phyloP scores from a whole-genome alignment of 345 rosid genomes.

The Rhodomyrtus tomentosa region DNA sequence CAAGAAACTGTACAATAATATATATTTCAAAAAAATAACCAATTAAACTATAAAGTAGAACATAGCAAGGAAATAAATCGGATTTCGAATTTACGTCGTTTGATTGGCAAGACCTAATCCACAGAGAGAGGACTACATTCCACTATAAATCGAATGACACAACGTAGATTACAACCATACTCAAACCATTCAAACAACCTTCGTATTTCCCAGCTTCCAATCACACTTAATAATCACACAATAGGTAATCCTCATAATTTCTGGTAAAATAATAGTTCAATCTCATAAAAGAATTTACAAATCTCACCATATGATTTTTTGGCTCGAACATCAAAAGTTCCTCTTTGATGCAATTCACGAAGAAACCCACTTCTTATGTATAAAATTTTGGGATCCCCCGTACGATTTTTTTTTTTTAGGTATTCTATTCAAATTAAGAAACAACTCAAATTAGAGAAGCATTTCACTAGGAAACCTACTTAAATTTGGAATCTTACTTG shows the following conservation, averaged over 20 bases:
- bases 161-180: not conserved
- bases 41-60: not conserved
- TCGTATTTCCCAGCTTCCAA: not conserved
- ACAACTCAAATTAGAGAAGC: not conserved
- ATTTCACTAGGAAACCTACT: not conserved
- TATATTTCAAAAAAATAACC: not conserved
- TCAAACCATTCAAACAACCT: not conserved
- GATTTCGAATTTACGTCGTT: not conserved
- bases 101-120: not conserved
- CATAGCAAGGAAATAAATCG: not conserved
- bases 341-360: not conserved
- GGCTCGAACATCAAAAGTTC: not conserved
- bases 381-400: not conserved
- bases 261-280: fast-evolving
- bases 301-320: not conserved
- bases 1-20: not conserved
- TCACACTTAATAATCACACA: not conserved
- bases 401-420: not conserved
- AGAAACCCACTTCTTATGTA: not conserved
- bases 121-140: fast-evolving
- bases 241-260: not conserved
- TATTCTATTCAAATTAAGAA: not conserved
- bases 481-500: not conserved
- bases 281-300: not conserved
- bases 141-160: not conserved